Percentiles rank a stretch among this genome's conserved stretches.
These are phyloP conservation scores for Colletotrichum sp. DNA, from an alignment of 2,329 filamentous ascomycete species.

Conservation along the genomic window DNA sequence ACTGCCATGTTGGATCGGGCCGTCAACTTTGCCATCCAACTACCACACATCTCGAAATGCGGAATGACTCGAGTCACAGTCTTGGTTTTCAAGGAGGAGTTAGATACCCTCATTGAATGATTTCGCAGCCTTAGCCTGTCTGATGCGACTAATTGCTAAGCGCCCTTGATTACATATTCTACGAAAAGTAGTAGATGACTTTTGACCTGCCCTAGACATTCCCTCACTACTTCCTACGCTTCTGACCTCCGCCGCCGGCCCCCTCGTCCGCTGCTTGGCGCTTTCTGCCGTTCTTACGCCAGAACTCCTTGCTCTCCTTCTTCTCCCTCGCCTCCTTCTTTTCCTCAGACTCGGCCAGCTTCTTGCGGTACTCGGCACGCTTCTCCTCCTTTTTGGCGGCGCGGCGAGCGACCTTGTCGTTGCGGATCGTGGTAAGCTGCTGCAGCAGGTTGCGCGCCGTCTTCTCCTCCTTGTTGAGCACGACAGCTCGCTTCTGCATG, in stretches of 20 bases:
- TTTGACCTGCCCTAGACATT: background rate
- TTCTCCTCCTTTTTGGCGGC: constrained; percentile 87
- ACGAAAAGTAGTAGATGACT: background rate
- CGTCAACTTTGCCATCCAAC: background rate
- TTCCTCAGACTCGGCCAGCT: constrained; percentile 81
- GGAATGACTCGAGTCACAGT: background rate
- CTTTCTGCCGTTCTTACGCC: constrained; percentile 86
- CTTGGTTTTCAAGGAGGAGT: background rate
- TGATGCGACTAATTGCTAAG: background rate
- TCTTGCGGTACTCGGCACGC: constrained; percentile 79
- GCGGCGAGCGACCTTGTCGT: constrained; percentile 88
- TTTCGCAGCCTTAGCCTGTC: background rate
- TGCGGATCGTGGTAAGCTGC: constrained; percentile 87
- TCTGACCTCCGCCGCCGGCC: constrained; percentile 37
- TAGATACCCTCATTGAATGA: constrained; percentile 11
- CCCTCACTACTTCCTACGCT: constrained; percentile 20
- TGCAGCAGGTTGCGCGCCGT: constrained; percentile 88
- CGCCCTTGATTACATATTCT: constrained; percentile 9
- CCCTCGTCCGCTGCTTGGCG: constrained; percentile 49
- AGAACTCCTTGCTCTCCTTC: constrained; percentile 90
- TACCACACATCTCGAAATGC: background rate
- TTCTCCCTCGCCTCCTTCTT: constrained; percentile 88
- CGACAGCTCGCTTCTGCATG: constrained; percentile 93
- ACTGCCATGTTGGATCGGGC: background rate
- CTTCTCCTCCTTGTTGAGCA: constrained; percentile 85